phyloP scores from a whole-genome alignment of 73 alveolate genomes.

The Breviolum minutum region DNA sequence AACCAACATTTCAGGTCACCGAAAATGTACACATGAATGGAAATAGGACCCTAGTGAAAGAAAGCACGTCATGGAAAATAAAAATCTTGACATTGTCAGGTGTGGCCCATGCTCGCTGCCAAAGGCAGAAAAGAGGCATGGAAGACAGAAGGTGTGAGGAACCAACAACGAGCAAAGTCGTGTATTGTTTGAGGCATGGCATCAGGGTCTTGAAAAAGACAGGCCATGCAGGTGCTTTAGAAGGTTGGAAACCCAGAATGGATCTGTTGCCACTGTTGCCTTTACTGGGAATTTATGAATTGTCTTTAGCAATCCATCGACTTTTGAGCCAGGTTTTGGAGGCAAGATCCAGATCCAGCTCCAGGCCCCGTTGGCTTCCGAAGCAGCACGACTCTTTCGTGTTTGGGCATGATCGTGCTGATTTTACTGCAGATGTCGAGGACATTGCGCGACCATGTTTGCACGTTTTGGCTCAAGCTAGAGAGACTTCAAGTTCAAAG shows the following conservation, averaged over 20 bases:
- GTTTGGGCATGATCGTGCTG: not conserved
- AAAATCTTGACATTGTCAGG: too few species aligned
- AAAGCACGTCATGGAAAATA: too few species aligned
- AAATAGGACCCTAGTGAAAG: too few species aligned
- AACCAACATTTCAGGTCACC: too few species aligned
- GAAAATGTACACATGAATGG: too few species aligned
- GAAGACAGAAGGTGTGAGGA: not conserved
- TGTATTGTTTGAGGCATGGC: not conserved
- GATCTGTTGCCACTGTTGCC: too few species aligned
- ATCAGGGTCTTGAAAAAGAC: not conserved
- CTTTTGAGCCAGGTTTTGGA: not conserved
- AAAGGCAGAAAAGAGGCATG: slow-evolving; percentile 22
- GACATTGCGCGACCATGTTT: too few species aligned
- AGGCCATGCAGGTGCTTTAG: slow-evolving; percentile 10
- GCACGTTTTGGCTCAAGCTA: too few species aligned
- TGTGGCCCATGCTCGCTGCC: slow-evolving; percentile 20
- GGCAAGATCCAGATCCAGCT: not conserved
- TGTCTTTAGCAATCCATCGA: not conserved
- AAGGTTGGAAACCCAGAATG: not conserved
- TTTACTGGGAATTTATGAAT: not conserved
- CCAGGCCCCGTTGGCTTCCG: not conserved
- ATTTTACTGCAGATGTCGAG: too few species aligned
- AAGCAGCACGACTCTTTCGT: not conserved
- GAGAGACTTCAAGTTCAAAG: not conserved
- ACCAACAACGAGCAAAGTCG: too few species aligned